Evolutionary conservation across 116 monocot species (phyloP), one percentile per base, ranked within the genome.

Genomic region (Posidonia oceanica): DNA sequence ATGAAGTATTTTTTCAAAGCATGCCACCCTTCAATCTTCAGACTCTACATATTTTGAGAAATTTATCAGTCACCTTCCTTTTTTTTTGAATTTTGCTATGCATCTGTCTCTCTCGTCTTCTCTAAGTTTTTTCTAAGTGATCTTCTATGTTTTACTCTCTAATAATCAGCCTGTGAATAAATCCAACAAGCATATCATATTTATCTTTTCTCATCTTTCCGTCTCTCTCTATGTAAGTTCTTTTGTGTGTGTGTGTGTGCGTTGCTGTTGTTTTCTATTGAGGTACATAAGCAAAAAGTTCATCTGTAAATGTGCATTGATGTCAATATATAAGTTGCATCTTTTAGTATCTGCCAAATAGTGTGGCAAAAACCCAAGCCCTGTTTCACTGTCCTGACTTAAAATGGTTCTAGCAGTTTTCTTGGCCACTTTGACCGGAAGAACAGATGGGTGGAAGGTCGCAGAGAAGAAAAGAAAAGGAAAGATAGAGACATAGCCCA

Each of bases 401-500:
- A 39, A 68, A 68, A 71, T 77, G 71, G 76, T 74, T 67, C 72
- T 75, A 65, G 48, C 72, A 39, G 70, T 63, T 59, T 72, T 63
- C 73, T 63, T 52, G 42, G 17, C 69, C 70, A 40, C 72, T 88
- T 88, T 85, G 88, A 88, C 88, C 68, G 82, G 64, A 55, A 77
- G 71, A 77, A 68, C 67, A 76, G 74, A 61, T 61, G 71, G 52
- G 58, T 74, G 67, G 77, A 79, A 79, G 67, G 70, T 63, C 59
- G 37, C 72, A 74, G 74, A 70, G 54, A 21, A 61, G 64, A 56
- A 62, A 72, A 60, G 29, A 52, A 78, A 75, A 36, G 72, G 54
- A 18, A 59, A 52, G 52, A 68, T 13, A 68, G 68, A 53, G 51
- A 67, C 67, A 23, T 48, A 22, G 67, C 52, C 51, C 21, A 18